Base-by-base conservation (phyloP, 345 rosid species). In the Linum trigynum region DNA sequence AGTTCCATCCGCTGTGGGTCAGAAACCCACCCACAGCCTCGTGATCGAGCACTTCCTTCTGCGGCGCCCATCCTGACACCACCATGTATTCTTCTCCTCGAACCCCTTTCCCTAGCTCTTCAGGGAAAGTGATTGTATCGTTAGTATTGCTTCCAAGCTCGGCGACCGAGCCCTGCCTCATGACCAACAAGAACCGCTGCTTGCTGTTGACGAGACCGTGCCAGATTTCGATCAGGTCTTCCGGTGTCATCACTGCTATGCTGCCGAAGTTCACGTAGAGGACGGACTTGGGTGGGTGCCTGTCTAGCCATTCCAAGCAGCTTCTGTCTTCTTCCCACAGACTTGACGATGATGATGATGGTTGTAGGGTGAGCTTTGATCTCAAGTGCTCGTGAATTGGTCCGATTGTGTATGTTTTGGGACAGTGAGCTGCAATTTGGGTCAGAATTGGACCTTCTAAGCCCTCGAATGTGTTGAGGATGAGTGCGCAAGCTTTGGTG, bases 1-100 rank as follows among this genome's bases (percentile, higher is more conserved):
- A 91, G 77, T 91, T 91, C 95, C 96, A 84, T 8, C 95, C 90
- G 53, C 80, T 76, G 39, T 87, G 95, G 0, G 95, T 87, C 51
- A 85, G 65, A 57, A 91, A 86, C 32, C 85, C 89, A 6, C 85
- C 89, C 0, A 81, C 39, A 0, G 98, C 81, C 4, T 36, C 41
- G 71, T 89, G 96, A 4, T 57, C 48, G 42, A 82, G 59, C 5
- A 80, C 86, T 69, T 82, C 76, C 38, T 82, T 82, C 55, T 85
- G 85, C 0, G 85, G 79, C 2, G 69, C 74, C 83, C 83, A 82
- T 8, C 58, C 63, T 2, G 14, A 12, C 38, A 59, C n/a, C 39
- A 74, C 78, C 43, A 81, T 69, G 53, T 43, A 62, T 4, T 72
- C 74, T 5, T 60, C 65, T 15, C 64, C 68, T 37, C 36, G 57